These are phyloP conservation scores for Apostasia shenzhenica DNA, from an alignment of 106 monocot genomes.

Conservation along the genomic window DNA sequence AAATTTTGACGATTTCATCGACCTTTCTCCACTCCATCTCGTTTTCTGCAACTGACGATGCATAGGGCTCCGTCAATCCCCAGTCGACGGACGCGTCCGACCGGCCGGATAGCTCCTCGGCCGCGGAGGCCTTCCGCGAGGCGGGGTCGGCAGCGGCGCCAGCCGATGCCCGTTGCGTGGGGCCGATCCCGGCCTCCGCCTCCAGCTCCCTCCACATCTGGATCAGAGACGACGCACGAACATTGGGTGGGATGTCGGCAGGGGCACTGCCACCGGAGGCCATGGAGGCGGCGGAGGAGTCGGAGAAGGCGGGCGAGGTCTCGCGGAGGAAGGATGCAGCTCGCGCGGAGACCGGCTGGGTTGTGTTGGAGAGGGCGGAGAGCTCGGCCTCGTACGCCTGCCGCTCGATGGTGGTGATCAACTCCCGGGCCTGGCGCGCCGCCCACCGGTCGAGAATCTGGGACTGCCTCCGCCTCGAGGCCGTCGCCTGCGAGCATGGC, in stretches of 20 bases:
- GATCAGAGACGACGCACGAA: slow-evolving; percentile 57
- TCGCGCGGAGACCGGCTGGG: slow-evolving; percentile 39
- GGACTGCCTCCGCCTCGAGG: slow-evolving; percentile 12
- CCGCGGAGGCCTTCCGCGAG: neutral
- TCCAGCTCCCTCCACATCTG: slow-evolving; percentile 76
- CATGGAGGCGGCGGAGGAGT: slow-evolving; percentile 4
- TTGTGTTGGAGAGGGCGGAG: slow-evolving; percentile 21
- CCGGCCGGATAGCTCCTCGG: slow-evolving; percentile 9
- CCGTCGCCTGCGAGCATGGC: neutral
- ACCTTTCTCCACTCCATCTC: slow-evolving; percentile 13
- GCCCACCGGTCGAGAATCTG: slow-evolving; percentile 50
- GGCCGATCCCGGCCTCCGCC: slow-evolving; percentile 28
- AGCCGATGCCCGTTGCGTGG: slow-evolving; percentile 9
- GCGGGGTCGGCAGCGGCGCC: neutral
- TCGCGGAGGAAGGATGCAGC: slow-evolving; percentile 23
- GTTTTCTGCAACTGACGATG: neutral
- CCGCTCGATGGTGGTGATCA: slow-evolving; percentile 32
- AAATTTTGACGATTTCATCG: slow-evolving; percentile 20
- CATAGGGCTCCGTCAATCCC: neutral
- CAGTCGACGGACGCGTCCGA: slow-evolving; percentile 18
- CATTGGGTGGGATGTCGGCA: slow-evolving; percentile 14
- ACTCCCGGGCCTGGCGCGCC: slow-evolving; percentile 31
- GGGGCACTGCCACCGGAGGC: neutral
- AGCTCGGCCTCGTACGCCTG: slow-evolving; percentile 51
- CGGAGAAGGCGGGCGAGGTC: neutral